These are phyloP conservation scores for Paramecium pentaurelia DNA, from an alignment of 73 alveolate genomes.

Conservation along the genomic window DNA sequence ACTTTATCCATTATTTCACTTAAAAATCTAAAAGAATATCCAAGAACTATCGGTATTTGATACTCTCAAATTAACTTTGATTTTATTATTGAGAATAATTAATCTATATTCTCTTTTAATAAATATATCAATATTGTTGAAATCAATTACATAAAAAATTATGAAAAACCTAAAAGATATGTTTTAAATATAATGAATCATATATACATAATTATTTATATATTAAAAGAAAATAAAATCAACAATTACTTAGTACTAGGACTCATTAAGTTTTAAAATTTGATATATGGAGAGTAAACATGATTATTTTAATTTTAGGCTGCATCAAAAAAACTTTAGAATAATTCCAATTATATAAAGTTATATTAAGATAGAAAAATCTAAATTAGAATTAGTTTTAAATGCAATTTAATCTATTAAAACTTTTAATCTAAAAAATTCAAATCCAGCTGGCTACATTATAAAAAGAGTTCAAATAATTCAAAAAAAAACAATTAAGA, in stretches of 20 bases:
- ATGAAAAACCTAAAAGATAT: no score
- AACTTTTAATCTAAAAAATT: background rate
- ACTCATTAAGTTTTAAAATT: no score
- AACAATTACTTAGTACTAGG: no score
- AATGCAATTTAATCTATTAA: background rate
- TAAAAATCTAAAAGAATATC: background rate
- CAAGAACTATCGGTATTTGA: background rate
- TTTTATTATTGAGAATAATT: background rate
- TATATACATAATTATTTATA: no score
- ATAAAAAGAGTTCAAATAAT: background rate
- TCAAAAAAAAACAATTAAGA: background rate
- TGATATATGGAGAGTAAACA: no score
- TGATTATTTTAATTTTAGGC: no score
- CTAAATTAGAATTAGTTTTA: background rate
- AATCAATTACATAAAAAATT: background rate
- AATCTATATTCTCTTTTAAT: background rate
- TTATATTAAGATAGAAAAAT: background rate
- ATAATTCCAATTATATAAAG: background rate
- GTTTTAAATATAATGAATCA: no score
- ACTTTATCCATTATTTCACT: background rate
- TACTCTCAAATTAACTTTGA: background rate
- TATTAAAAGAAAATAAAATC: background rate
- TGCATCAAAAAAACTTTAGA: background rate
- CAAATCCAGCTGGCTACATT: background rate
- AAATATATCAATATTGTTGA: background rate